phyloP scores from a whole-genome alignment of 1,284 basidiomycete species.

The Ustilago xerochloae region DNA sequence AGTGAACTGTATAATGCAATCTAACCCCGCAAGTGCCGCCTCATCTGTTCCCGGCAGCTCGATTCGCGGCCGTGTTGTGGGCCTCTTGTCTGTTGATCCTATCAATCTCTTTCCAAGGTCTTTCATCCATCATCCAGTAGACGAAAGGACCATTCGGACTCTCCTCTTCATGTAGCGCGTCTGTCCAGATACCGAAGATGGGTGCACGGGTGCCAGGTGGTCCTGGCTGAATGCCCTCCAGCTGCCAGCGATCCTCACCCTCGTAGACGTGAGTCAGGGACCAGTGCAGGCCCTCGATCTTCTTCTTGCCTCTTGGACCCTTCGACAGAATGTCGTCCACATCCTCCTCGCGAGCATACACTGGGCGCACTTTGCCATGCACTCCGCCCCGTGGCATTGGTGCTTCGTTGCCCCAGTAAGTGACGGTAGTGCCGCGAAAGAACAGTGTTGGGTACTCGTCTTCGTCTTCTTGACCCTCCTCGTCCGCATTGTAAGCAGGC shows the following conservation, averaged over 20 bases:
- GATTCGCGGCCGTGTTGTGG: conserved; percentile 7
- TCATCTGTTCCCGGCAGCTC: conserved; percentile 5
- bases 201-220: conserved; percentile 47
- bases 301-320: conserved; percentile 20
- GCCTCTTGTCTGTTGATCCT: conserved; percentile 29
- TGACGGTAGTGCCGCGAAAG: conserved; percentile 52
- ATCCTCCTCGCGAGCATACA: conserved; percentile 37
- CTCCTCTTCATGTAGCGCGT: conserved; percentile 36
- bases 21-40: neutral
- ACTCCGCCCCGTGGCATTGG: conserved; percentile 43
- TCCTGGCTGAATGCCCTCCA: conserved; percentile 51
- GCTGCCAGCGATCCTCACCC: conserved; percentile 53
- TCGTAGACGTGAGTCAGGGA: conserved; percentile 53
- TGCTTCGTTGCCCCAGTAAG: conserved; percentile 44
- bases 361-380: conserved; percentile 44
- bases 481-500: conserved; percentile 18
- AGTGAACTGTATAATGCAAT: no score
- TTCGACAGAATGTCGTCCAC: conserved; percentile 23
- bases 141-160: conserved; percentile 49
- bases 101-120: conserved; percentile 47
- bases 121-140: conserved; percentile 51
- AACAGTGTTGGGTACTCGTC: conserved; percentile 40
- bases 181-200: conserved; percentile 56
- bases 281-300: conserved; percentile 49
- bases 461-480: conserved; percentile 35